These are phyloP conservation scores for Microglena sp. DNA, from an alignment of 139 green algal genomes.

Conservation along the genomic window DNA sequence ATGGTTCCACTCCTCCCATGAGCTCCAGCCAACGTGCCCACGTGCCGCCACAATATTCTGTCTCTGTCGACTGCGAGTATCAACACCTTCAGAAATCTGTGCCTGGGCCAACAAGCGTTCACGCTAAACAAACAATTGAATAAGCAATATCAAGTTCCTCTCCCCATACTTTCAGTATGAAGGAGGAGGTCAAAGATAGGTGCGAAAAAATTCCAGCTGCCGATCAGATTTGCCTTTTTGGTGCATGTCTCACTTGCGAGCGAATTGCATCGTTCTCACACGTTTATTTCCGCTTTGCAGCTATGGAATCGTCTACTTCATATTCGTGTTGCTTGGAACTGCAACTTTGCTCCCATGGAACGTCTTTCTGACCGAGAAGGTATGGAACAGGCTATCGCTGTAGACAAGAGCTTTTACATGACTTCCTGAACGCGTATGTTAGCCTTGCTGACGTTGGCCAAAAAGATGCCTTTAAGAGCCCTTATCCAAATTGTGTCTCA, in stretches of 20 bases:
- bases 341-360: constrained; percentile 33
- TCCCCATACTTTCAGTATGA: no score
- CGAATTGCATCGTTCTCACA: not conserved
- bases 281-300: constrained; percentile 4
- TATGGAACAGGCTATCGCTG: no score
- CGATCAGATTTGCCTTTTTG: not conserved
- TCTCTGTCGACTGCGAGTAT: no score
- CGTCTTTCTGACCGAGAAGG: constrained; percentile 39
- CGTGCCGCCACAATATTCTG: no score
- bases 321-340: constrained; percentile 33
- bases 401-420: not conserved
- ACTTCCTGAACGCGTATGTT: not conserved
- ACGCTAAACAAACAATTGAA: no score
- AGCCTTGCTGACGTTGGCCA: not conserved
- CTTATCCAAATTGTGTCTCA: not conserved
- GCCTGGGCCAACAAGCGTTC: no score
- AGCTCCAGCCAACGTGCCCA: no score
- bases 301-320: constrained; percentile 31
- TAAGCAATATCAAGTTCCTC: no score
- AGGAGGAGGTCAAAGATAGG: constrained; percentile 17
- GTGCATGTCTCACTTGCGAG: not conserved
- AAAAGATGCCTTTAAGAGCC: not conserved
- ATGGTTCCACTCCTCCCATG: no score
- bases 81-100: no score
- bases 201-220: not conserved